Conservation (phyloP, 352 stramenopile species). For the Globisporangium emineosum region DNA sequence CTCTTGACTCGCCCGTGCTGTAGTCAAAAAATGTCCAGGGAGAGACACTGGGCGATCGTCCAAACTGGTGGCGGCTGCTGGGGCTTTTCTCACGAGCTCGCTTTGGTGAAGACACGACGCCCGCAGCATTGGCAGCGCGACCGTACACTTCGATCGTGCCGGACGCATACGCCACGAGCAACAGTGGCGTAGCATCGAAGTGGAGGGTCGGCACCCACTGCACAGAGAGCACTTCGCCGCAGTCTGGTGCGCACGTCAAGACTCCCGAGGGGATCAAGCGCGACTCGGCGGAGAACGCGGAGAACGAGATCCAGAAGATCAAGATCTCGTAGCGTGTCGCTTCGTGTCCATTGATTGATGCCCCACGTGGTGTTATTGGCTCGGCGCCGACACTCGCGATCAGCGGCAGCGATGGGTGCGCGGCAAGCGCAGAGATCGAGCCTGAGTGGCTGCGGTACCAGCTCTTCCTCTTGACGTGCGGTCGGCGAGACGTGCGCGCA, state of each 20-base stretch:
- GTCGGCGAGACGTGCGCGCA: conserved; percentile 23
- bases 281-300: conserved; percentile 76
- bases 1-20: conserved; percentile 51
- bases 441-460: conserved; percentile 78
- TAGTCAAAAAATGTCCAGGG: conserved; percentile 80
- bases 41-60: conserved; percentile 45
- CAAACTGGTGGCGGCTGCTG: conserved; percentile 17
- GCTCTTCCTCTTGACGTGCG: conserved; percentile 71
- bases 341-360: conserved; percentile 21
- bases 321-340: conserved; percentile 54
- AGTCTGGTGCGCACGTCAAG: conserved; percentile 40
- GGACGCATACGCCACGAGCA: conserved; percentile 60
- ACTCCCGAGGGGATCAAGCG: conserved; percentile 77
- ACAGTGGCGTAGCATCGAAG: conserved; percentile 74
- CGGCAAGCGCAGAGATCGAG: conserved; percentile 60
- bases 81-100: conserved; percentile 16
- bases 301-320: conserved; percentile 84
- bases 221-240: conserved; percentile 62
- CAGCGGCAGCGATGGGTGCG: conserved; percentile 73
- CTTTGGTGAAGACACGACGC: conserved; percentile 56
- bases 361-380: neutral
- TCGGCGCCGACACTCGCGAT: conserved; percentile 61
- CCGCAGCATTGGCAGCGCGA: conserved; percentile 40
- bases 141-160: conserved; percentile 68
- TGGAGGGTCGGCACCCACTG: conserved; percentile 80